Percentiles rank a stretch among this genome's conserved stretches.
Conservation (phyloP, 148 eudicot species). For the Chenopodium album region DNA sequence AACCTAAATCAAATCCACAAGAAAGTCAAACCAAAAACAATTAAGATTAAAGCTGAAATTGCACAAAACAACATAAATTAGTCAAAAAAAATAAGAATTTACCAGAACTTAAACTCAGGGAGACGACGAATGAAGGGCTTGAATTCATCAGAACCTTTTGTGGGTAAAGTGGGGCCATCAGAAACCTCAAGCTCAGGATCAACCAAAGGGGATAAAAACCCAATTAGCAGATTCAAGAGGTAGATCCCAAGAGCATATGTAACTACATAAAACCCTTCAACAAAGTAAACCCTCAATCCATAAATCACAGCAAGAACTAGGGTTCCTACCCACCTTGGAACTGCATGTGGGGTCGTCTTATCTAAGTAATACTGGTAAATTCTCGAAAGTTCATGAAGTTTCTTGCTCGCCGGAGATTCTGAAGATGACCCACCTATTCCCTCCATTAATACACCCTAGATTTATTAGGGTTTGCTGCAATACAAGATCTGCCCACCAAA, state of each 20-base stretch:
- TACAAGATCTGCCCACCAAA: constrained; percentile 32
- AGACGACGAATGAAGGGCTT: constrained; percentile 90
- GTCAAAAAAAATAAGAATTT: background rate
- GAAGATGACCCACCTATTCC: constrained; percentile 43
- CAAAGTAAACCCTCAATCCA: constrained; percentile 53
- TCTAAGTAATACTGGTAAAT: constrained; percentile 69
- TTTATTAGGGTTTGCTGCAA: constrained; percentile 16
- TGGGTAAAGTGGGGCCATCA: constrained; percentile 70
- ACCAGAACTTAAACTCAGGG: constrained; percentile 91
- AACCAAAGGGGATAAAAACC: constrained; percentile 80
- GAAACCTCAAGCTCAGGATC: constrained; percentile 73
- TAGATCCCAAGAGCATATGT: constrained; percentile 81
- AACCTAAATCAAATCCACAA: background rate
- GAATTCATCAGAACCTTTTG: constrained; percentile 86
- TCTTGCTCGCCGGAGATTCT: constrained; percentile 35
- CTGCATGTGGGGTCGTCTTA: constrained; percentile 71
- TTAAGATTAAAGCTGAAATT: background rate
- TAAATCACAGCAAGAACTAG: constrained; percentile 44
- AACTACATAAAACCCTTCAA: constrained; percentile 73
- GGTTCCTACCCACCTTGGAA: constrained; percentile 73
- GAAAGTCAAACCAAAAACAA: background rate
- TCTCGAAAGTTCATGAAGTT: constrained; percentile 43
- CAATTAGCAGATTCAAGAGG: constrained; percentile 69
- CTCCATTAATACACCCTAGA: constrained; percentile 50
- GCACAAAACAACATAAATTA: constrained; percentile 1